These are phyloP conservation scores for Hanseniaspora vineae DNA, from an alignment of 805 yeast species.

Conservation along the genomic window DNA sequence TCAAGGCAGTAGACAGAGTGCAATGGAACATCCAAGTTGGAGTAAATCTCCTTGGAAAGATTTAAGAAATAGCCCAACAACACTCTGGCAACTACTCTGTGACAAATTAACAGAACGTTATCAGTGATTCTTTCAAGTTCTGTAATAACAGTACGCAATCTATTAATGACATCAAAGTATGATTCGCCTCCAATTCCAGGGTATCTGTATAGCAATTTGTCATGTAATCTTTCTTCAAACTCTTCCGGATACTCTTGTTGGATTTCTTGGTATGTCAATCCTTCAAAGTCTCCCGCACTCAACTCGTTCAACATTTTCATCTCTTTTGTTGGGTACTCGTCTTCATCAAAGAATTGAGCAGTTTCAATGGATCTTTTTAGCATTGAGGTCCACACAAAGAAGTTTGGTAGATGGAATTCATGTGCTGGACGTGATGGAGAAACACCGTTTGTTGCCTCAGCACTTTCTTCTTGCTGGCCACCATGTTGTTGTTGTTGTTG, in stretches of 20 bases:
- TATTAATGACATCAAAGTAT: constrained; percentile 81
- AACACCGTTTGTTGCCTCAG: too few relatives aligned
- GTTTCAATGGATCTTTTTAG: constrained; percentile 67
- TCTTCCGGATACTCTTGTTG: constrained; percentile 62
- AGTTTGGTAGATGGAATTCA: constrained; percentile 32
- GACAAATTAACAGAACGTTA: constrained; percentile 72
- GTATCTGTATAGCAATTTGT: constrained; percentile 77
- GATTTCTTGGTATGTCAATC: constrained; percentile 84
- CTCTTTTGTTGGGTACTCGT: constrained; percentile 62
- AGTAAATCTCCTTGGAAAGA: constrained; percentile 63
- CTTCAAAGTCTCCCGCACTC: constrained; percentile 88
- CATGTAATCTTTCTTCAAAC: constrained; percentile 57
- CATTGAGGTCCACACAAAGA: constrained; percentile 92
- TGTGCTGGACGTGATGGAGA: too few relatives aligned
- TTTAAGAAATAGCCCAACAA: constrained; percentile 82
- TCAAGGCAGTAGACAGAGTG: constrained; percentile 85
- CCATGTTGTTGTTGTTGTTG: constrained; percentile 22
- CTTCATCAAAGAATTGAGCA: constrained; percentile 63
- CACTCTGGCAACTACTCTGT: constrained; percentile 82
- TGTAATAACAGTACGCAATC: constrained; percentile 79
- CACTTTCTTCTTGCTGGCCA: too few relatives aligned
- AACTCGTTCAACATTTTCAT: constrained; percentile 89
- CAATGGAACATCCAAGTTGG: constrained; percentile 84
- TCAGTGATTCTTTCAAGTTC: constrained; percentile 88
- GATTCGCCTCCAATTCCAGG: constrained; percentile 98